Conservation (phyloP, 1,284 basidiomycete genomes). For the Trichosporon asahii region DNA sequence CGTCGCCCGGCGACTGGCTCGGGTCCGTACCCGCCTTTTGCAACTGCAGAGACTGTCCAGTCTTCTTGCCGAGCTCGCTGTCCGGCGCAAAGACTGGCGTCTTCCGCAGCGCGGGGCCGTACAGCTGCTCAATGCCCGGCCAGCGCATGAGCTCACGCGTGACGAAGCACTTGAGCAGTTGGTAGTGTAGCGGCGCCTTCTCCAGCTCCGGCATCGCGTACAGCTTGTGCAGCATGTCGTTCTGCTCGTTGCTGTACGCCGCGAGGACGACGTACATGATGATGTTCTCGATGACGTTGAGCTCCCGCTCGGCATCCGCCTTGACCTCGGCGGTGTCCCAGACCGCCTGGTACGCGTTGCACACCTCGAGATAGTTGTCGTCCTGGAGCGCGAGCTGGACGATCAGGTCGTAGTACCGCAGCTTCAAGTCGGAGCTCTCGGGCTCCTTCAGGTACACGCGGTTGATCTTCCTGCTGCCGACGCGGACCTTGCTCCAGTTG, state of each 20-base stretch:
- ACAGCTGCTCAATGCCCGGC: constrained; percentile 91
- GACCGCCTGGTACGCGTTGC: constrained; percentile 91
- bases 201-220: constrained; percentile 71
- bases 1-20: constrained; percentile 55
- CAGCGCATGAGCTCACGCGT: constrained; percentile 96
- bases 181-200: constrained; percentile 80
- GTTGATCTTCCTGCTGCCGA: constrained; percentile 91
- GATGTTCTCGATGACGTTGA: constrained; percentile 81
- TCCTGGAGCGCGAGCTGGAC: constrained; percentile 86
- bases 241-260: constrained; percentile 94
- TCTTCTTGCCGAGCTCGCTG: constrained; percentile 43
- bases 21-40: constrained; percentile 35
- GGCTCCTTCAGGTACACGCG: constrained; percentile 85
- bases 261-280: constrained; percentile 92
- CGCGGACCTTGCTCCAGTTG: constrained; percentile 86
- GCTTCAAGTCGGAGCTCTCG: constrained; percentile 88
- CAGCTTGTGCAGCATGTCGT: constrained; percentile 88
- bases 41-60: constrained; percentile 24
- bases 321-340: constrained; percentile 94
- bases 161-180: constrained; percentile 92
- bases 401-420: constrained; percentile 94
- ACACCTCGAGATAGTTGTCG: constrained; percentile 84
- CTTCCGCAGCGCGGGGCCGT: constrained; percentile 75
- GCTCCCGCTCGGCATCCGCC: constrained; percentile 70
- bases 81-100: constrained; percentile 72